Evolutionary conservation across 768 basidiomycete species (phyloP), one percentile per base, ranked within the genome.

Genomic region (Amanita exitialis): DNA sequence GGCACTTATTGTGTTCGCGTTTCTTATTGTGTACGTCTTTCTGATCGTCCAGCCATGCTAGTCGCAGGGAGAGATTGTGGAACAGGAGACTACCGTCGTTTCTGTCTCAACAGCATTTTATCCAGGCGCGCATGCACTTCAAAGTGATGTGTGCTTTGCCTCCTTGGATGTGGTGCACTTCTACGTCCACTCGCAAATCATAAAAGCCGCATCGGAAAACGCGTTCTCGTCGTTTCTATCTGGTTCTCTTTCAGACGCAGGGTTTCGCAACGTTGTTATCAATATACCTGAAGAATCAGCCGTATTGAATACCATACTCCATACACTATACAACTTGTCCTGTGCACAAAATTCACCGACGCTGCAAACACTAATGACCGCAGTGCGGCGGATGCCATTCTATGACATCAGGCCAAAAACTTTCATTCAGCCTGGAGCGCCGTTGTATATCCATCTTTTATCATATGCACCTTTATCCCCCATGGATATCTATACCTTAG

Each of bases 301-400:
- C 1, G 64, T 75, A 4, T 64, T 84, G 54, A 82, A 82, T 53
- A 60, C 83, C 51, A 60, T 83, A 16, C 61, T 83, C 23, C 81
- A 83, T 55, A 61, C 70, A 15, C 55, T 80, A 10, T 82, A 82
- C 57, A 63, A 70, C 47, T 66, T 72, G 39, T 68, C 78, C 5
- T 76, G 73, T 53, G 64, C 71, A n/a, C 71, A 75, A 23, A 78
- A 77, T 61, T 68, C 71, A 4, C 79, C 81, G 4, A 58, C 71
- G 4, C 67, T 78, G 32, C 70, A 76, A 30, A 70, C 71, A 5
- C 63, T 84, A 37, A 57, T 68, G 23, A 57, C 63, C 3, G 74
- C 79, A 8, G 65, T 82, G 21, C 66, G 69, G 52, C 61, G 63
- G 12, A 62, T 68, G 61, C 56, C 61, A 2, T 9, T 34, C 1